Conservation (phyloP, 2,329 filamentous ascomycete species). For the Sarocladium brachiariae region DNA sequence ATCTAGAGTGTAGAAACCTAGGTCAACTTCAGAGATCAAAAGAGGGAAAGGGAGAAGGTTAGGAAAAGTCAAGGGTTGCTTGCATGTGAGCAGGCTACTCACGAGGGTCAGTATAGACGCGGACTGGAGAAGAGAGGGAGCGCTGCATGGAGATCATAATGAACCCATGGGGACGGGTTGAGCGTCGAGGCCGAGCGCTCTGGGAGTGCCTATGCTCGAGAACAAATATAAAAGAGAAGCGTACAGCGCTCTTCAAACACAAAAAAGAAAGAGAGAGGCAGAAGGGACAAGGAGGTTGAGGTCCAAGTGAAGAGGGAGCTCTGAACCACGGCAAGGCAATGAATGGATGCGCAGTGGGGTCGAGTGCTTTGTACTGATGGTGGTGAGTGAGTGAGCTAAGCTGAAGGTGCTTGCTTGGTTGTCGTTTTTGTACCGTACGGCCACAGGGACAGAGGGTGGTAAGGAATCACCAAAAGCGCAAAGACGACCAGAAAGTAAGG, state of each 20-base stretch:
- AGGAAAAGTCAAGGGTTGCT: no score
- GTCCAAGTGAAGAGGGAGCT: not conserved
- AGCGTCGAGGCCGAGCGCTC: constrained; percentile 7
- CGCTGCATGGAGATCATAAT: constrained; percentile 57
- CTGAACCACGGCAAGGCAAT: not conserved
- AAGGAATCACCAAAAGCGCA: no score
- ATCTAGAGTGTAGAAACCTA: constrained; percentile 12
- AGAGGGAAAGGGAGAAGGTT: no score
- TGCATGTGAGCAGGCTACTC: constrained; percentile 32
- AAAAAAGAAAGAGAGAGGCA: constrained; percentile 5
- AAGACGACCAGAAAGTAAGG: no score
- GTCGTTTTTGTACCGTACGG: no score
- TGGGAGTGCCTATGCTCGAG: not conserved
- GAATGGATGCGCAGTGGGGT: not conserved
- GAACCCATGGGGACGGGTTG: constrained; percentile 33
- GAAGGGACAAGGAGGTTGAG: not conserved
- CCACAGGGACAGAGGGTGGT: no score
- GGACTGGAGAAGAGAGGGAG: constrained; percentile 56
- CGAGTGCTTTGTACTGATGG: not conserved
- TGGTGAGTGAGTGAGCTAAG: no score
- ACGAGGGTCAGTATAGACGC: constrained; percentile 51
- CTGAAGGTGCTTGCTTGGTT: no score
- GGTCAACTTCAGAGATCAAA: not conserved
- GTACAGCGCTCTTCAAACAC: not conserved
- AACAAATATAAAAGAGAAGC: not conserved